Evolutionary conservation across 495 filamentous ascomycete genomes (phyloP), one percentile per base, ranked within the genome.

Genomic region (Podospora pseudocomata): DNA sequence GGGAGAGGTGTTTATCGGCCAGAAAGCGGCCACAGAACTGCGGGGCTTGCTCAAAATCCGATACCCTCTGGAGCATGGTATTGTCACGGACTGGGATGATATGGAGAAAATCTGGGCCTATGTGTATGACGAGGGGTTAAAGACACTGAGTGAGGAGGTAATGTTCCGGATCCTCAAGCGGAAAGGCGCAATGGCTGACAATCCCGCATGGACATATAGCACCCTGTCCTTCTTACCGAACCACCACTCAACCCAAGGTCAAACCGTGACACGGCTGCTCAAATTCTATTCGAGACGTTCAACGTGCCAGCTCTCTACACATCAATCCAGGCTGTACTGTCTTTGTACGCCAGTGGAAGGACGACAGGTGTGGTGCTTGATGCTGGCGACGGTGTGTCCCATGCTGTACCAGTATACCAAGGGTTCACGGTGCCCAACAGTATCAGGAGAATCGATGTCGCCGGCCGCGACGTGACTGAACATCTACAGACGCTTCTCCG

Each of bases 41-140:
- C 88, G 95, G 76, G 95, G 95, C 18, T 84, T 99, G 68, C 83
- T 99, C 72, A 98, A 97, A 83, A 93, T 99, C 74, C 86, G 88
- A 63, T 98, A 98, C 75, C 95, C 95, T 56, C 84, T 99, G 66
- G 96, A 97, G 78, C 95, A 99, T 78, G 95, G 95, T 74, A 95
- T 98, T 70, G 95, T 99, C 60, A 99, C 95, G 68, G 94, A 99
- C 80, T 99, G 95, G 95, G 95, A 98, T 74, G 95, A 99, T 75
- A 99, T 99, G 95, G 95, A 98, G 82, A 90, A 92, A 79, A 99
- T 99, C 80, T 99, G 95, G 95, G 91, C 93, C 71, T 86, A 83
- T 67, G 85, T 87, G 2, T 87, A 87, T 72, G 83, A 81, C 30
- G 85, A 87, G 67, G 87, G 86, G 56, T 79, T 99, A 71, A 98